Conservation (phyloP, 768 basidiomycete species). For the Dacryopinax primogenitus region DNA sequence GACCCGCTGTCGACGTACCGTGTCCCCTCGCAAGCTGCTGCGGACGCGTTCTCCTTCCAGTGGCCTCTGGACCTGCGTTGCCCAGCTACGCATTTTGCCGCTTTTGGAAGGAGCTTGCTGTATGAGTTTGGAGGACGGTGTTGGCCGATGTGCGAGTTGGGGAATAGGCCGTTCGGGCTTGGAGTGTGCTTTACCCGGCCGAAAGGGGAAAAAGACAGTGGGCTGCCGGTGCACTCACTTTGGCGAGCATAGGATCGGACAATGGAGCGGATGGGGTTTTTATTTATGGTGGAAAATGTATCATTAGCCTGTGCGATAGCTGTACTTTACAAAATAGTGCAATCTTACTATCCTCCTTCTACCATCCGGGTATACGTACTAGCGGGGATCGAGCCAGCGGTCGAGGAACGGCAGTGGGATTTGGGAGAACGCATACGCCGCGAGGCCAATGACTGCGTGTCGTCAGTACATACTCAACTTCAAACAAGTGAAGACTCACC, state of each 20-base stretch:
- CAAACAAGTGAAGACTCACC: constrained; percentile 36
- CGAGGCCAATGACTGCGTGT: background rate
- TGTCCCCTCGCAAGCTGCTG: background rate
- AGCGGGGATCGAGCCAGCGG: background rate
- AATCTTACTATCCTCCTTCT: background rate
- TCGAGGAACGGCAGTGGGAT: constrained; percentile 1
- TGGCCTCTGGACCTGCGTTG: background rate
- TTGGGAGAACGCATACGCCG: constrained; percentile 1
- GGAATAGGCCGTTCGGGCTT: background rate
- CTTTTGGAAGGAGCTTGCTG: background rate
- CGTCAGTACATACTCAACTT: background rate
- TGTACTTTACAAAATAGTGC: background rate
- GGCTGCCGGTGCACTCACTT: background rate
- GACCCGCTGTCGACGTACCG: background rate
- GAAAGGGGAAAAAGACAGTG: background rate
- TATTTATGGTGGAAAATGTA: background rate
- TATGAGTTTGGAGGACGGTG: background rate
- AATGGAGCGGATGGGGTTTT: background rate
- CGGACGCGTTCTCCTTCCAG: background rate
- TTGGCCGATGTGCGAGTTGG: background rate
- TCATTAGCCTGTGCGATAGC: background rate
- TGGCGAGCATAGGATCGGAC: too few relatives aligned
- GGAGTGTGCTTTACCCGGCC: background rate
- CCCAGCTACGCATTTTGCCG: background rate
- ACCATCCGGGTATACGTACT: background rate